Evolutionary conservation across 495 filamentous ascomycete species (phyloP).

Genomic region (Penicillium paradoxum): DNA sequence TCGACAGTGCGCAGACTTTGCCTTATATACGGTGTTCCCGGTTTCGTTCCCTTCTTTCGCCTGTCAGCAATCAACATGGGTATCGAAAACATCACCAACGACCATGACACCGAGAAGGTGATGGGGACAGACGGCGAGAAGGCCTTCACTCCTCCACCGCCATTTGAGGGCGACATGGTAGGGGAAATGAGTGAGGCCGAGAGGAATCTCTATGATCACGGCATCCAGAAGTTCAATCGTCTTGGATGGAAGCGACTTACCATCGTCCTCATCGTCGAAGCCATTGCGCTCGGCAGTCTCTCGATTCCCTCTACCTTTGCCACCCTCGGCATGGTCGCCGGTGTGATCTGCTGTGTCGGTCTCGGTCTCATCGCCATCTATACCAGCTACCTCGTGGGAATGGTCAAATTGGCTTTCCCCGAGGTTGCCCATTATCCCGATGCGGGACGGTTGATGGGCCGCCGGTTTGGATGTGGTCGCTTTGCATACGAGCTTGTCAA

Average conservation of each 20-base stretch:
- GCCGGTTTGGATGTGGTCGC: constrained; percentile 40
- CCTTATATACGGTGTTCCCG: constrained; percentile 8
- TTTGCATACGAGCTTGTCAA: constrained; percentile 60
- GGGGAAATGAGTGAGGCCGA: constrained; percentile 33
- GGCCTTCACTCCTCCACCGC: constrained; percentile 18
- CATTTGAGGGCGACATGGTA: constrained; percentile 26
- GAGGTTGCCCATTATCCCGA: constrained; percentile 63
- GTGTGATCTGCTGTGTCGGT: constrained; percentile 48
- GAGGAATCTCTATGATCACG: constrained; percentile 24
- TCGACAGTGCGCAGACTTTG: constrained; percentile 4
- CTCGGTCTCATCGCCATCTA: constrained; percentile 65
- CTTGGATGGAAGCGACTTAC: constrained; percentile 39
- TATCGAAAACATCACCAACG: constrained; percentile 21
- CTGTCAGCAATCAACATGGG: constrained; percentile 18
- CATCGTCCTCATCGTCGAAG: constrained; percentile 55
- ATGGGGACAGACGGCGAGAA: constrained; percentile 18
- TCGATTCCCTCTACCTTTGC: constrained; percentile 57
- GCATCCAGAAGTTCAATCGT: constrained; percentile 29
- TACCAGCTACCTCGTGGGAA: constrained; percentile 65
- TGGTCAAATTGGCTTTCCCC: constrained; percentile 63
- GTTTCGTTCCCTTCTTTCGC: not conserved
- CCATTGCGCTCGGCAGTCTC: constrained; percentile 59
- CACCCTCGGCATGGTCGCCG: constrained; percentile 56
- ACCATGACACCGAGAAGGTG: constrained; percentile 20
- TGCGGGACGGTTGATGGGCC: constrained; percentile 54